Percentiles rank a stretch among this genome's conserved stretches.
phyloP scores from a whole-genome alignment of 2,329 filamentous ascomycete species.

The Stachybotrys elegans region DNA sequence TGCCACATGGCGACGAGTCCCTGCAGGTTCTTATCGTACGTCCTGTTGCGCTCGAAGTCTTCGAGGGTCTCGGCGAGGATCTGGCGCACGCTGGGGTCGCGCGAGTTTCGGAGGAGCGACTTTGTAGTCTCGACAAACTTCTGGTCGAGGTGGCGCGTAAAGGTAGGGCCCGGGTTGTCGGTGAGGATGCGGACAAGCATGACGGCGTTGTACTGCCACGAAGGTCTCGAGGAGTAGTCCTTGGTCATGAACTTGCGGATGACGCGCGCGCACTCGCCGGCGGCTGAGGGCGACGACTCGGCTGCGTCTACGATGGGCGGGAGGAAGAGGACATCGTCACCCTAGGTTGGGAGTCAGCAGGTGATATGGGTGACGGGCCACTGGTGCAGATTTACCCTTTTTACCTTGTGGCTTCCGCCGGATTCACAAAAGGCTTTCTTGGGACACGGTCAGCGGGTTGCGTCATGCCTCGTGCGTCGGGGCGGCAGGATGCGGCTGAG shows the following conservation, averaged over 20 bases:
- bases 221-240: conserved; percentile 59
- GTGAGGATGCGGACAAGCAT: conserved; percentile 91
- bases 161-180: conserved; percentile 86
- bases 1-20: conserved; percentile 81
- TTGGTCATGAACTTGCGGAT: conserved; percentile 79
- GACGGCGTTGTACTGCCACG: conserved; percentile 89
- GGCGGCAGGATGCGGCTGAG: background rate
- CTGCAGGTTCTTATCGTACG: conserved; percentile 67
- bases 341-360: conserved; percentile 37
- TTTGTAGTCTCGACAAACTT: conserved; percentile 76
- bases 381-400: conserved; percentile 23
- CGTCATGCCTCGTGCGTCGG: background rate
- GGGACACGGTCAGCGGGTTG: conserved; percentile 13
- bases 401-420: conserved; percentile 52
- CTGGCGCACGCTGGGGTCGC: conserved; percentile 74
- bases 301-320: conserved; percentile 91
- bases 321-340: conserved; percentile 87
- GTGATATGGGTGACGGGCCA: background rate
- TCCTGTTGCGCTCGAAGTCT: conserved; percentile 66
- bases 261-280: conserved; percentile 71
- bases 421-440: conserved; percentile 81
- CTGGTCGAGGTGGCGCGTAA: conserved; percentile 84
- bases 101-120: conserved; percentile 64
- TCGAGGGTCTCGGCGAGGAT: conserved; percentile 85
- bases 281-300: conserved; percentile 84